Conservation (phyloP, 169 alveolate genomes). For the Eimeria praecox region DNA sequence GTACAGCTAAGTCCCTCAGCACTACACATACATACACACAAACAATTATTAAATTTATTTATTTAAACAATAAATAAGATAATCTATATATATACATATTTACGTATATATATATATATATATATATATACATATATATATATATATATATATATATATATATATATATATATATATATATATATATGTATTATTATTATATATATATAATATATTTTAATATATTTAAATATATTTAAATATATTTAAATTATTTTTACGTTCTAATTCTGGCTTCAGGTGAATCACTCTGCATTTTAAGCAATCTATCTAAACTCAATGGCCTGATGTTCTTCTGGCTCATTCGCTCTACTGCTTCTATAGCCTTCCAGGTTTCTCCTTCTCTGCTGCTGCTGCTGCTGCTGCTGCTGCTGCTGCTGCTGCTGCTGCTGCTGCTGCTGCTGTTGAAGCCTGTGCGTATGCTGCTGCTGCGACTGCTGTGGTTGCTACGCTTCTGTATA, state of each 20-base stretch:
- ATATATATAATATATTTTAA: too few species aligned
- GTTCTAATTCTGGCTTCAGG: not conserved
- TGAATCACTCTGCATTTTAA: not conserved
- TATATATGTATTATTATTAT: too few species aligned
- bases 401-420: conserved; percentile 17
- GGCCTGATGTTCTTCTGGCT: conserved; percentile 62
- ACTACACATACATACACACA: too few species aligned
- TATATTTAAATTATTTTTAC: not conserved
- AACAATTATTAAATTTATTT: too few species aligned
- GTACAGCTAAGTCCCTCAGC: too few species aligned
- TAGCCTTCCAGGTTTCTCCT: conserved; percentile 7
- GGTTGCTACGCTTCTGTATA: not conserved
- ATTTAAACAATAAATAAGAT: too few species aligned
- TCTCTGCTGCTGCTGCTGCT: not conserved
- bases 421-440: conserved; percentile 2
- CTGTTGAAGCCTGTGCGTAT: not conserved
- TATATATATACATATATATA: too few species aligned
- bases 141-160: too few species aligned
- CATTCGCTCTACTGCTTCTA: conserved; percentile 24
- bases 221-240: too few species aligned
- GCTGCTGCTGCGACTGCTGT: not conserved
- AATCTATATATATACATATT: too few species aligned
- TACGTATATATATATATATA: too few species aligned
- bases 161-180: too few species aligned
- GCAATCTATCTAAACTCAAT: conserved; percentile 55